Base-by-base conservation (phyloP, 2,329 filamentous ascomycete species). In the Hypoxylon sp. region DNA sequence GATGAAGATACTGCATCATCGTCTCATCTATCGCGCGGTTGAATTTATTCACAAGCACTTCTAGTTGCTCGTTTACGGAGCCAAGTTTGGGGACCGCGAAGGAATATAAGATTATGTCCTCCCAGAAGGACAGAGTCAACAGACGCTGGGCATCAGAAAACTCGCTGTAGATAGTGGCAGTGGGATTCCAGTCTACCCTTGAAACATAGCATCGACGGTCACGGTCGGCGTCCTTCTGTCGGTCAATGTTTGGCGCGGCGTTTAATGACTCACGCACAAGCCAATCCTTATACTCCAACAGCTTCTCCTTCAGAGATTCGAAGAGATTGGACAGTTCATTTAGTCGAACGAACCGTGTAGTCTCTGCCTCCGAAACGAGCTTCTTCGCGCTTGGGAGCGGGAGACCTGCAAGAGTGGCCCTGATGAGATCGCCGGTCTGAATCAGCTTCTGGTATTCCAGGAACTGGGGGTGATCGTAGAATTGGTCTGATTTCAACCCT, bases 121-220 rank as follows among this genome's bases (percentile, higher is more conserved):
- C 22, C 79, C 79, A 85, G 57, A 83, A 76, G 31, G 79, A 76
- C 1, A 81, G 76, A 14, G 78, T 75, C 46, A 77, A 78, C 59
- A 84, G 82, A 0, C 69, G 65, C 14, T 75, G 64, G 22, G 78
- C 79, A 8, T 81, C 71, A 0, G 39, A 61, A 10, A 73, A 59
- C 22, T 31, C 24, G 5, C 44, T 11, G 4, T 61, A 67, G 8
- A 74, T 66, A 1, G 26, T 9, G 0, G n/a, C 11, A 17, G 62
- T 53, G 17, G 65, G 9, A 31, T 2, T 53, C 62, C 64, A 62
- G 9, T 26, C 29, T 24, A n/a, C 48, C 2, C 24, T 50, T 8
- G 65, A 46, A 26, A 71, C 64, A 44, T 74, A 76, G 48, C 64
- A 74, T 39, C 51, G 62, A 13, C 75, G 72, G 33, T 72, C 42